Percentiles rank a stretch among this genome's conserved stretches.
These are phyloP conservation scores for Fusarium nematophilum DNA, from an alignment of 2,329 filamentous ascomycete genomes.

Conservation along the genomic window DNA sequence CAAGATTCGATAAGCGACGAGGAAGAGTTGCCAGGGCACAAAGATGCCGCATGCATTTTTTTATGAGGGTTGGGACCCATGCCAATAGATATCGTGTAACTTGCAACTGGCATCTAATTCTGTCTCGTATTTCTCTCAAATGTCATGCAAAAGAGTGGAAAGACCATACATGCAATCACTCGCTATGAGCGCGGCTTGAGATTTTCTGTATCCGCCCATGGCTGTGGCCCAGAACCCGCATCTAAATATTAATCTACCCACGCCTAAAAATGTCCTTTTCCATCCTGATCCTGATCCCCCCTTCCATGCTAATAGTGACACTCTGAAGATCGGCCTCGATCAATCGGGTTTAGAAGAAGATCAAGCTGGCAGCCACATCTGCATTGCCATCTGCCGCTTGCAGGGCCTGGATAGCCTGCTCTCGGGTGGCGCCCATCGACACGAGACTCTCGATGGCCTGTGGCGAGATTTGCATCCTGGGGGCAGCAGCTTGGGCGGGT, in stretches of 20 bases:
- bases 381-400: conserved; percentile 87
- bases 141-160: conserved; percentile 24
- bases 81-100: conserved; percentile 28
- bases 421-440: conserved; percentile 79
- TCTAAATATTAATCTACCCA: conserved; percentile 39
- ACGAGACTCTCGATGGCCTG: conserved; percentile 81
- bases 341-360: conserved; percentile 61
- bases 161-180: conserved; percentile 20
- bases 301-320: conserved; percentile 24
- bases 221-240: conserved; percentile 18
- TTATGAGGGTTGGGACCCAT: conserved; percentile 23
- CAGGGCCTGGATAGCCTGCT: conserved; percentile 82
- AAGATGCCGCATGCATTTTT: conserved; percentile 18
- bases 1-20: conserved; percentile 75
- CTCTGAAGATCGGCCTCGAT: conserved; percentile 9
- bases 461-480: conserved; percentile 58
- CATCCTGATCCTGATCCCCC: conserved; percentile 10
- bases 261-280: conserved; percentile 29
- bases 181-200: conserved; percentile 18
- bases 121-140: conserved; percentile 29
- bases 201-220: conserved; percentile 37
- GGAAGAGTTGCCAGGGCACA: background rate
- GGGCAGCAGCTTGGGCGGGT: conserved; percentile 43
- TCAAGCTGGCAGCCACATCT: conserved; percentile 85
- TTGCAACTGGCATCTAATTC: conserved; percentile 25